Evolutionary conservation across 129 eudicot species (phyloP).

Genomic region (Tagetes patula): DNA sequence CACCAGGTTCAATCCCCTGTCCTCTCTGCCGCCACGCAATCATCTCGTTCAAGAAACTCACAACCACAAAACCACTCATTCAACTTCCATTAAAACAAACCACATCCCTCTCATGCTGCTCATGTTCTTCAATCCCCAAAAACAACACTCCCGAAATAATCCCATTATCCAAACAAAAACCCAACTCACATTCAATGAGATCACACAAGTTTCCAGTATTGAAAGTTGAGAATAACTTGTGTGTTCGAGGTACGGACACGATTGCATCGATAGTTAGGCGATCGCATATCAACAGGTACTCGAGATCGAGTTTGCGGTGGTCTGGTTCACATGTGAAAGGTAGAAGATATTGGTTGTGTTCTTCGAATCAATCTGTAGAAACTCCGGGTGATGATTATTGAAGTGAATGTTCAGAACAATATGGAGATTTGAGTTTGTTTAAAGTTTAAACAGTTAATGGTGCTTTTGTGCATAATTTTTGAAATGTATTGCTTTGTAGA

Average conservation of each 20-base stretch:
- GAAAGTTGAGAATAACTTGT: conserved; percentile 49
- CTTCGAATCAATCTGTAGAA: conserved; percentile 54
- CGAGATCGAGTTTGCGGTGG: conserved; percentile 50
- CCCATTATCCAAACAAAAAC: conserved; percentile 58
- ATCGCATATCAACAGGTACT: conserved; percentile 32
- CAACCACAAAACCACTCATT: conserved; percentile 38
- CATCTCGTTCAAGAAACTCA: conserved; percentile 62
- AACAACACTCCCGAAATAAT: conserved; percentile 37
- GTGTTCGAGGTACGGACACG: conserved; percentile 55
- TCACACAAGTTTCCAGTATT: conserved; percentile 50
- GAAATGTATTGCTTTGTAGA: conserved; percentile 14
- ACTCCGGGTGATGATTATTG: conserved; percentile 38
- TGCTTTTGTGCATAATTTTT: conserved; percentile 18
- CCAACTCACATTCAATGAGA: conserved; percentile 51
- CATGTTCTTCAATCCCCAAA: conserved; percentile 39
- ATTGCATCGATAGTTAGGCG: conserved; percentile 44
- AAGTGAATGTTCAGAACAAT: conserved; percentile 4
- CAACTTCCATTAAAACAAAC: conserved; percentile 42
- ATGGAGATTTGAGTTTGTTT: neutral
- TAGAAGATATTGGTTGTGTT: conserved; percentile 66
- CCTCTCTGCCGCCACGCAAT: conserved; percentile 86
- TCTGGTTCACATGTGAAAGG: conserved; percentile 50
- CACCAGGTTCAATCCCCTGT: conserved; percentile 88
- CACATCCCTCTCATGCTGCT: conserved; percentile 37
- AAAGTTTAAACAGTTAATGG: neutral